Evolutionary conservation across 2,329 filamentous ascomycete species (phyloP).

Genomic region (Phialophora macrospora): DNA sequence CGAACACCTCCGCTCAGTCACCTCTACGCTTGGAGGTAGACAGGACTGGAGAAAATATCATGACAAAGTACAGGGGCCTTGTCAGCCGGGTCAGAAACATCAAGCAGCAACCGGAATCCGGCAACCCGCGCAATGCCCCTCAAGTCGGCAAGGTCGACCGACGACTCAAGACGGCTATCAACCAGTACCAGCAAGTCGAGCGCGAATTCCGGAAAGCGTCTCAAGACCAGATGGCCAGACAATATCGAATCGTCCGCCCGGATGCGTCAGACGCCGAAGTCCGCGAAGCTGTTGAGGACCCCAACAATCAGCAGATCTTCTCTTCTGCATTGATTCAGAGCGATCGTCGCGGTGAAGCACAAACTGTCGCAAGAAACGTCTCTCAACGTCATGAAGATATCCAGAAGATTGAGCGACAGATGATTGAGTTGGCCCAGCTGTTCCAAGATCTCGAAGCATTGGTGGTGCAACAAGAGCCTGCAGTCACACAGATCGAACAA

Average conservation of each 20-base stretch:
- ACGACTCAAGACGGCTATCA: conserved; percentile 78
- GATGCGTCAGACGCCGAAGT: conserved; percentile 81
- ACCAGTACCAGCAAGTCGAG: conserved; percentile 80
- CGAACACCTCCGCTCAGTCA: conserved; percentile 70
- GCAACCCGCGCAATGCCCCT: conserved; percentile 71
- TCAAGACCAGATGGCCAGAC: conserved; percentile 81
- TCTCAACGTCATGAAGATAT: conserved; percentile 83
- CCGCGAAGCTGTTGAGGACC: conserved; percentile 74
- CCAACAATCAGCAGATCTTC: conserved; percentile 76
- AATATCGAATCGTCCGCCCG: conserved; percentile 87
- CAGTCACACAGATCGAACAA: conserved; percentile 79
- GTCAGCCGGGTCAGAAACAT: conserved; percentile 78
- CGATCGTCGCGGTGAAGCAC: conserved; percentile 79
- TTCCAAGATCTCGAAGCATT: conserved; percentile 89
- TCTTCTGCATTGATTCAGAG: conserved; percentile 64
- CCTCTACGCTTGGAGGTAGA: conserved; percentile 73
- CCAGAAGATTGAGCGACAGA: conserved; percentile 87
- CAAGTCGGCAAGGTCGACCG: conserved; percentile 83
- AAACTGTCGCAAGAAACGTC: conserved; percentile 77
- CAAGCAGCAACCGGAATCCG: conserved; percentile 79
- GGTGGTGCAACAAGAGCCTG: conserved; percentile 82
- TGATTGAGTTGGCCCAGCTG: conserved; percentile 83
- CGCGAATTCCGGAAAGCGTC: conserved; percentile 78
- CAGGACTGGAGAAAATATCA: conserved; percentile 74
- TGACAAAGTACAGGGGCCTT: conserved; percentile 78